These are phyloP conservation scores for Mucor irregularis DNA, from an alignment of 371 early-diverging fungal genomes.

Conservation along the genomic window DNA sequence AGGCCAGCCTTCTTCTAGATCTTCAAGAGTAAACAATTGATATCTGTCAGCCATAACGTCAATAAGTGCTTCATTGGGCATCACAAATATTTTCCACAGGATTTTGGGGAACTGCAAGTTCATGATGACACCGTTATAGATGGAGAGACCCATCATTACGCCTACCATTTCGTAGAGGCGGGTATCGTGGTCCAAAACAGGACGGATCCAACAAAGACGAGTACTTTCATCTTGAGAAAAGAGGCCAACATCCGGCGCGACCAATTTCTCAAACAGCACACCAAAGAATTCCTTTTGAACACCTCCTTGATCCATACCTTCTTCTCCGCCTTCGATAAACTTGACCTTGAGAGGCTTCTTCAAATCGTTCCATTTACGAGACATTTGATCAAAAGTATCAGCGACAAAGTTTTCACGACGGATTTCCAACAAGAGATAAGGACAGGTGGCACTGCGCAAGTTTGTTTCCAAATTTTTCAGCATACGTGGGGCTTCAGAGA, in stretches of 20 bases:
- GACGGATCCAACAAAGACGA: slow-evolving; percentile 85
- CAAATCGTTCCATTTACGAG: slow-evolving; percentile 51
- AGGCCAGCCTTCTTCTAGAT: slow-evolving; percentile 59
- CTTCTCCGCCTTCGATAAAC: slow-evolving; percentile 79
- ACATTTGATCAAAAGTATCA: slow-evolving; percentile 73
- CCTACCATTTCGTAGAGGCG: slow-evolving; percentile 88
- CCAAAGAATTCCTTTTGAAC: slow-evolving; percentile 96
- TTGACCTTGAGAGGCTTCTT: slow-evolving; percentile 84
- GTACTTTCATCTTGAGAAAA: slow-evolving; percentile 68
- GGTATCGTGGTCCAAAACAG: slow-evolving; percentile 39
- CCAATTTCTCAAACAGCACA: slow-evolving; percentile 85
- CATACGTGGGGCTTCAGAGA: slow-evolving; percentile 55
- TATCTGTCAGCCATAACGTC: slow-evolving; percentile 23
- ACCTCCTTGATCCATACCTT: slow-evolving; percentile 94
- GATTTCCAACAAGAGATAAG: slow-evolving; percentile 80
- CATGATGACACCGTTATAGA: slow-evolving; percentile 91
- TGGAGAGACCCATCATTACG: slow-evolving; percentile 88
- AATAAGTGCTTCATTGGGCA: slow-evolving; percentile 41
- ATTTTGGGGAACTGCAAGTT: slow-evolving; percentile 92
- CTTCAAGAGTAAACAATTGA: slow-evolving; percentile 53
- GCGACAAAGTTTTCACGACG: slow-evolving; percentile 67
- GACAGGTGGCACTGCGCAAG: slow-evolving; percentile 59
- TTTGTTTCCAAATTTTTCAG: slow-evolving; percentile 39
- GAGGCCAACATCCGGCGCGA: slow-evolving; percentile 76
- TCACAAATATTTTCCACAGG: slow-evolving; percentile 68